Conservation (phyloP, 139 green algal genomes). For the Diplosphaera chodatii region DNA sequence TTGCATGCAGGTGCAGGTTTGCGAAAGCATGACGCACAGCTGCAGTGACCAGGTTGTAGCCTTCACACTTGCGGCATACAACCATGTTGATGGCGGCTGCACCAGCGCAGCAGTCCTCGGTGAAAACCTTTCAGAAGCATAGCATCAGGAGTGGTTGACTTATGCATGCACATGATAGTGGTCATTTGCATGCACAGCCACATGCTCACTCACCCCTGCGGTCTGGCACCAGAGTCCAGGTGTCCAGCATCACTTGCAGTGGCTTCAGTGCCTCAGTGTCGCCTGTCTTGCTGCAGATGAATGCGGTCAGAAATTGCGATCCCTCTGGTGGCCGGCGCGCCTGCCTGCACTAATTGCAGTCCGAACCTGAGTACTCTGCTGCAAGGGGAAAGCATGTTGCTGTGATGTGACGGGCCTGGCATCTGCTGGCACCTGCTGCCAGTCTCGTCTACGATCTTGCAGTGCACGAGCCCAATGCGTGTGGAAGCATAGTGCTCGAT, state of each 20-base stretch:
- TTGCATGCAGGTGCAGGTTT: too few relatives aligned
- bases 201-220: slow-evolving; percentile 2
- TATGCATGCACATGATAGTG: too few relatives aligned
- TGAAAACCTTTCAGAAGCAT: too few relatives aligned
- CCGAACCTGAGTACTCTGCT: too few relatives aligned
- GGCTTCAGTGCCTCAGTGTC: neutral
- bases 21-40: too few relatives aligned
- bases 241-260: slow-evolving; percentile 28
- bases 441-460: slow-evolving; percentile 34
- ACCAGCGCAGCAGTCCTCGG: neutral
- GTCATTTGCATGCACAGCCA: too few relatives aligned
- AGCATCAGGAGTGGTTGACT: too few relatives aligned
- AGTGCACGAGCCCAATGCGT: slow-evolving; percentile 34
- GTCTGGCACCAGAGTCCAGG: slow-evolving; percentile 43
- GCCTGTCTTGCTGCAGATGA: neutral
- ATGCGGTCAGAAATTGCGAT: neutral
- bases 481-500: slow-evolving; percentile 28
- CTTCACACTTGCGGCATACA: neutral
- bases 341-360: neutral
- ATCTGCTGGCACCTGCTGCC: too few relatives aligned
- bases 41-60: slow-evolving; percentile 3
- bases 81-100: neutral
- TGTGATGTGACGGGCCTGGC: too few relatives aligned
- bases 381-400: too few relatives aligned
- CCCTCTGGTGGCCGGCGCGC: neutral